A percentile compares a stretch with the other conserved stretches of the same genome.
Conservation (phyloP, 1,284 basidiomycete genomes). For the Kalmanozyma brasiliensis region DNA sequence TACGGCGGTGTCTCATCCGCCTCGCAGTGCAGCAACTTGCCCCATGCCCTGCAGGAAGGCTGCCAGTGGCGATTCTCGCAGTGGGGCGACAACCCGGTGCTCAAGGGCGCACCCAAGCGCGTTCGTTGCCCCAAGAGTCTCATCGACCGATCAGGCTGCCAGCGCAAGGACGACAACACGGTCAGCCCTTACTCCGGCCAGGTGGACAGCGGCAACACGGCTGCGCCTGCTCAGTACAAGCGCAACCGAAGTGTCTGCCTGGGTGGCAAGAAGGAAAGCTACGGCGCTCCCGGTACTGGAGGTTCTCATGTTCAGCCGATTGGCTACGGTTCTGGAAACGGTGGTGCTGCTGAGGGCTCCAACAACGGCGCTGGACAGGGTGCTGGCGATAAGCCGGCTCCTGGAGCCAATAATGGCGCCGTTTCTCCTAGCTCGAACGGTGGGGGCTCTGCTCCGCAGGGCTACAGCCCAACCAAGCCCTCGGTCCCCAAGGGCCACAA, state of each 20-base stretch:
- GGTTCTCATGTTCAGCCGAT: not conserved
- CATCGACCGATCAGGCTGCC: slow-evolving; percentile 46
- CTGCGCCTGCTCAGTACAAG: slow-evolving; percentile 30
- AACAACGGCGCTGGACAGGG: not conserved
- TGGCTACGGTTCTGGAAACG: not conserved
- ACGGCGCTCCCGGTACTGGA: not conserved
- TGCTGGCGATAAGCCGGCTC: not conserved
- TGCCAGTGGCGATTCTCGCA: slow-evolving; percentile 36
- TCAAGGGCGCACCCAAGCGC: slow-evolving; percentile 21
- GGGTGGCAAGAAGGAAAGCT: slow-evolving; percentile 12
- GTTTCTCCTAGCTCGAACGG: not conserved
- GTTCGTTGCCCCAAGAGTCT: slow-evolving; percentile 39
- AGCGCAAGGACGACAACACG: slow-evolving; percentile 41
- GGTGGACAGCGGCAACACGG: slow-evolving; percentile 2
- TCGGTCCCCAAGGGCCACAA: not conserved
- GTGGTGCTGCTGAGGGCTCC: not conserved
- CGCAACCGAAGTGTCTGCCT: slow-evolving; percentile 37
- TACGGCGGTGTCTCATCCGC: slow-evolving; percentile 22
- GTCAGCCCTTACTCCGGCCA: slow-evolving; percentile 19
- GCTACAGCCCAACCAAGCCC: slow-evolving; percentile 9
- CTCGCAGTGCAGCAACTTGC: slow-evolving; percentile 15
- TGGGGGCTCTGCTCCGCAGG: not conserved
- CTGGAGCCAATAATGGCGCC: not conserved
- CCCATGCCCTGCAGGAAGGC: slow-evolving; percentile 24
- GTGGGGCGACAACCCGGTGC: slow-evolving; percentile 37